Evolutionary conservation across 2,329 filamentous ascomycete species (phyloP).

Genomic region (Davidsoniella virescens): DNA sequence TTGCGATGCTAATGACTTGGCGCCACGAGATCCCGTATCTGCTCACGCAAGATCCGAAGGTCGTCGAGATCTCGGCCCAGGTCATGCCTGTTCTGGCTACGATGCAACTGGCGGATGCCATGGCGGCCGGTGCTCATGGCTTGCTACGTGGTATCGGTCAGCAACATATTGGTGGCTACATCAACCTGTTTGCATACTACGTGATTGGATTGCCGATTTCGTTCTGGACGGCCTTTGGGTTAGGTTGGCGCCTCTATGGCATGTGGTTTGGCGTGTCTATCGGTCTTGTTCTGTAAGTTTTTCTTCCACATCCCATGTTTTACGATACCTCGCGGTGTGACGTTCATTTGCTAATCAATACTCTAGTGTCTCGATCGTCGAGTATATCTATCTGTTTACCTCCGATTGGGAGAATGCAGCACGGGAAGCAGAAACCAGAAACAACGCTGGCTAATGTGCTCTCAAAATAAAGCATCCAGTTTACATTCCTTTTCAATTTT

Average conservation of each 20-base stretch:
- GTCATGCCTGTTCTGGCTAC: constrained; percentile 69
- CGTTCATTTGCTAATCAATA: constrained; percentile 11
- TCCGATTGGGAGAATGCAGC: constrained; percentile 39
- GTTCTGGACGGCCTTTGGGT: constrained; percentile 59
- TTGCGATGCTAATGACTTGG: constrained; percentile 50
- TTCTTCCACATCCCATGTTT: background rate
- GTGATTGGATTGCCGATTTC: constrained; percentile 69
- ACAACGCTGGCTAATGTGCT: constrained; percentile 25
- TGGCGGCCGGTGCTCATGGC: constrained; percentile 67
- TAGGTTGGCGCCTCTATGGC: constrained; percentile 61
- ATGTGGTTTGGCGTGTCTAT: constrained; percentile 68
- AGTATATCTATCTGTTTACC: constrained; percentile 35
- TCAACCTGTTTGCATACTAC: constrained; percentile 79
- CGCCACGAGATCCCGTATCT: constrained; percentile 60
- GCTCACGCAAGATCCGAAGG: constrained; percentile 58
- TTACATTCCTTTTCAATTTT: too few species aligned
- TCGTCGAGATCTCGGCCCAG: constrained; percentile 49
- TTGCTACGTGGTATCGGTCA: constrained; percentile 74
- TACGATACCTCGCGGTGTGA: background rate
- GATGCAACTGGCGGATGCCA: constrained; percentile 78
- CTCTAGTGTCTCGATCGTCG: constrained; percentile 34
- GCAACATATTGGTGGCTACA: constrained; percentile 79
- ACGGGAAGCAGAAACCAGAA: constrained; percentile 35
- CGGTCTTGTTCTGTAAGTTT: constrained; percentile 45
- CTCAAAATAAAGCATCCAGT: too few species aligned